Base-by-base conservation (phyloP, 345 rosid genomes). In the Camelina sativa region DNA sequence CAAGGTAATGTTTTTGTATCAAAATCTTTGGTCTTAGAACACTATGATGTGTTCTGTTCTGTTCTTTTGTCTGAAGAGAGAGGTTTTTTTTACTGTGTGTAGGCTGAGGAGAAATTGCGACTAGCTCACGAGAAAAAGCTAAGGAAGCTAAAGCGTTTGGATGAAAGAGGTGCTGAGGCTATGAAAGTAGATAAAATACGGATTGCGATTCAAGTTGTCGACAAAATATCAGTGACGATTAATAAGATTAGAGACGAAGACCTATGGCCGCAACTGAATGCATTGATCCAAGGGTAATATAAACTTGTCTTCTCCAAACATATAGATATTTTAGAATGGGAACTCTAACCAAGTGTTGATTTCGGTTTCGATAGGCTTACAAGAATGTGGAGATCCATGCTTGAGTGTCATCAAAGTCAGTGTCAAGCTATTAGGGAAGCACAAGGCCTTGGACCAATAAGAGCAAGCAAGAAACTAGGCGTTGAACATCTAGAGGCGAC, bases 231-330 rank as follows among this genome's bases (percentile, higher is more conserved):
- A 1, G 82, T 86, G 40, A 89, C 88, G 1, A 85, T 96, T 67
- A 96, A 84, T 77, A 96, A 87, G 88, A 92, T 92, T 54, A 87
- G 97, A 75, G 98, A 96, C 17, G 99, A 92, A 80, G 99, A 96
- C 72, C 80, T 96, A 4, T 96, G 98, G 97, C 99, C 98, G 3
- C 98, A 89, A 50, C 80, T 92, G 2, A 83, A 84, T 72, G 96
- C 89, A 75, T 83, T 96, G 76, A 92, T 96, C 69, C 85, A 85
- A 73, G 99, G 97, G 99, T 96, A 87, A 67, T 75, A 67, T 47
- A 28, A 50, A 50, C 66, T 58, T 54, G 69, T 9, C 20, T 71
- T 22, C 41, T 62, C 3, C 17, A 22, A 30, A 38, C 60, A 44
- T 52, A 32, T 46, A 40, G 59, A 67, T 71, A 6, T 61, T 28